Percentiles rank a stretch among this genome's conserved stretches.
Evolutionary conservation across 2,329 filamentous ascomycete species (phyloP).

Genomic region (Alternaria dauci): DNA sequence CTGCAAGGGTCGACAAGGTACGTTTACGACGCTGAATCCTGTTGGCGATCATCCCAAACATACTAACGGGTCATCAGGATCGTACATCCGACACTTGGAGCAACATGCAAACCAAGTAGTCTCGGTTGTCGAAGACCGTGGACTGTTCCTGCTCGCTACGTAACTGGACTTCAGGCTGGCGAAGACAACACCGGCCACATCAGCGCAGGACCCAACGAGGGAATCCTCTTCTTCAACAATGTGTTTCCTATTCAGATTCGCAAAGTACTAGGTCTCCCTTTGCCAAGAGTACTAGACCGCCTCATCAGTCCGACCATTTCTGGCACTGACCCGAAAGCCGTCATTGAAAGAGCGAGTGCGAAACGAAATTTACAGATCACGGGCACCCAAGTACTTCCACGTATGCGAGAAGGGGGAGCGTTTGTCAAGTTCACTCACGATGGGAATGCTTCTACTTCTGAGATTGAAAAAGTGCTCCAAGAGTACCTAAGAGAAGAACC

Average conservation of each 20-base stretch:
- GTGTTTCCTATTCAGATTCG: slow-evolving; percentile 82
- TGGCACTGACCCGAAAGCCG: slow-evolving; percentile 63
- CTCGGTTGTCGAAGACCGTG: slow-evolving; percentile 9
- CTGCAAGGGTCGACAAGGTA: slow-evolving; percentile 37
- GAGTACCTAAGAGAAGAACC: slow-evolving; percentile 72
- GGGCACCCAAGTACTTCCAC: slow-evolving; percentile 81
- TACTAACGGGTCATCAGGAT: slow-evolving; percentile 33
- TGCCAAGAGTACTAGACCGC: slow-evolving; percentile 61
- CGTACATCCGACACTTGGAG: slow-evolving; percentile 12
- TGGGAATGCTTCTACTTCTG: slow-evolving; percentile 56
- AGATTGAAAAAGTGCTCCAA: slow-evolving; percentile 69
- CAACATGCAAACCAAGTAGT: slow-evolving; percentile 6
- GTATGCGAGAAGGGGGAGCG: slow-evolving; percentile 89
- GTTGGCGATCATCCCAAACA: slow-evolving; percentile 32
- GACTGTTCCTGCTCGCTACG: slow-evolving; percentile 30
- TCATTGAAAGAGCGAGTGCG: slow-evolving; percentile 65
- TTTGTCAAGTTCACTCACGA: slow-evolving; percentile 84
- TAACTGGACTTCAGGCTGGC: slow-evolving; percentile 56
- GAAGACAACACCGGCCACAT: slow-evolving; percentile 83
- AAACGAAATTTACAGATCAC: slow-evolving; percentile 70
- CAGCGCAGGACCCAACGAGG: slow-evolving; percentile 75
- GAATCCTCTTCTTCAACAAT: slow-evolving; percentile 90
- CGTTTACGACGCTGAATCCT: slow-evolving; percentile 23
- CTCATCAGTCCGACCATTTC: slow-evolving; percentile 62
- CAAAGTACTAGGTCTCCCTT: slow-evolving; percentile 65